Conservation (phyloP, 208 protist species). For the Crithidia fasciculata region DNA sequence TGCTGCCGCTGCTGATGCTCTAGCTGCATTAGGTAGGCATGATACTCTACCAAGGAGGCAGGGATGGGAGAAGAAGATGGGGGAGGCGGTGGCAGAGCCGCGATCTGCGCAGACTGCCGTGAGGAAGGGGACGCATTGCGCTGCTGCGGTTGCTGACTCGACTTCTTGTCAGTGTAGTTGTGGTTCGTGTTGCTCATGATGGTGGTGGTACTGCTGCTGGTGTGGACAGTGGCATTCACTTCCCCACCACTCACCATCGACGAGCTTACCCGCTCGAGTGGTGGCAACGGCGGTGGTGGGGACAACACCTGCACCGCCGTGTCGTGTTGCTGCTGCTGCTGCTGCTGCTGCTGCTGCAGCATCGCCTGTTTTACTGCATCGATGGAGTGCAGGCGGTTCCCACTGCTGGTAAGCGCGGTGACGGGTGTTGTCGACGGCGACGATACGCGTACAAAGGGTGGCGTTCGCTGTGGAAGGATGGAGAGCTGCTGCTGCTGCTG, state of each 20-base stretch:
- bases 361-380: slow-evolving; percentile 16
- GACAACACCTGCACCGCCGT: background rate
- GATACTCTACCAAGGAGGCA: slow-evolving; percentile 34
- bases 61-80: slow-evolving; percentile 37
- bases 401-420: too few relatives aligned
- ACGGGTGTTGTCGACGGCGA: too few relatives aligned
- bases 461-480: background rate
- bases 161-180: background rate
- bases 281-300: background rate
- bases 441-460: too few relatives aligned
- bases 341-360: background rate
- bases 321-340: background rate
- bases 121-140: background rate
- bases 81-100: slow-evolving; percentile 20
- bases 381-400: background rate
- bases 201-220: too few relatives aligned
- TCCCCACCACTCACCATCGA: too few relatives aligned
- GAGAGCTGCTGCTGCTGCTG: background rate
- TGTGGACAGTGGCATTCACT: too few relatives aligned
- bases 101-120: background rate
- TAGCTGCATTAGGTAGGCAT: slow-evolving; percentile 38
- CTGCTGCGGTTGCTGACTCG: background rate
- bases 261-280: too few relatives aligned
- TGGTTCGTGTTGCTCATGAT: slow-evolving; percentile 11
- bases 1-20: slow-evolving; percentile 52